Evolutionary conservation across 805 yeast genomes (phyloP).

Genomic region (Yarrowia keelungensis): DNA sequence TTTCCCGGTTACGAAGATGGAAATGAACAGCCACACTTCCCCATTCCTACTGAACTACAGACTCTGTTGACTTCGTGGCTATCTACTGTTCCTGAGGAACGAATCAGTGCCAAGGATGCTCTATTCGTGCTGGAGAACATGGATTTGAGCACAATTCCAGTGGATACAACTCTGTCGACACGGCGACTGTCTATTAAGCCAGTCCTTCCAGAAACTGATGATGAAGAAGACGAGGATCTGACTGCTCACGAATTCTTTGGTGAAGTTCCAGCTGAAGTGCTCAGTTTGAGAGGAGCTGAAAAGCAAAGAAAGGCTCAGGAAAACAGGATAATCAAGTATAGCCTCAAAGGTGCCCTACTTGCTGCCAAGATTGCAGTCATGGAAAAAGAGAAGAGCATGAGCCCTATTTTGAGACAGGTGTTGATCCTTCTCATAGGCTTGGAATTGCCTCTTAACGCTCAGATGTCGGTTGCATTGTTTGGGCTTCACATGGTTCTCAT

Average conservation of each 20-base stretch:
- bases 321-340: conserved; percentile 14
- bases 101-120: conserved; percentile 57
- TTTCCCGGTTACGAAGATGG: conserved; percentile 50
- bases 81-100: conserved; percentile 49
- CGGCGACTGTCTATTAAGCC: conserved; percentile 22
- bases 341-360: conserved; percentile 8
- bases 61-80: conserved; percentile 54
- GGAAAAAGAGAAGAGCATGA: conserved; percentile 4
- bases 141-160: neutral
- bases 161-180: neutral
- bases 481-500: conserved; percentile 7
- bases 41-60: conserved; percentile 44
- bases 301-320: conserved; percentile 4
- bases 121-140: conserved; percentile 42
- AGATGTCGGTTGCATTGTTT: conserved; percentile 3
- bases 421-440: conserved; percentile 2
- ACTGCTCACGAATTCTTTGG: neutral
- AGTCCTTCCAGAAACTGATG: neutral
- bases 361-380: conserved; percentile 2
- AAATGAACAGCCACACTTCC: conserved; percentile 42
- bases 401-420: conserved; percentile 8
- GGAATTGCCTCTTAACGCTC: conserved; percentile 12
- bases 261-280: neutral
- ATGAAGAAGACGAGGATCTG: neutral
- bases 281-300: neutral